Evolutionary conservation across 805 yeast genomes (phyloP).

Genomic region (Candida caryicola): DNA sequence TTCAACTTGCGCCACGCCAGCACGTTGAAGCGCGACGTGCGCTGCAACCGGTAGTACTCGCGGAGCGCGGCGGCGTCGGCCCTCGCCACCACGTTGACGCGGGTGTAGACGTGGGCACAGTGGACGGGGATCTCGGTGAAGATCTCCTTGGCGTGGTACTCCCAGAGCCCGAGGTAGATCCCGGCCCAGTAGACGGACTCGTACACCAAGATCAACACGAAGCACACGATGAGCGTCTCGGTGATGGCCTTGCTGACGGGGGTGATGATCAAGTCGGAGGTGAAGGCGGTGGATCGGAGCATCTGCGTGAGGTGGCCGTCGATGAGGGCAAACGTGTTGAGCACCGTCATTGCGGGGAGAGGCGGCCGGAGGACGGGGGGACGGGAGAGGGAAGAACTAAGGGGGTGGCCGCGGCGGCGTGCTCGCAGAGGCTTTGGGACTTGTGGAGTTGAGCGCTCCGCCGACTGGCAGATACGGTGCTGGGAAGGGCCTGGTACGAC

Average conservation of each 20-base stretch:
- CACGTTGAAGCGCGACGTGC: slow-evolving; percentile 24
- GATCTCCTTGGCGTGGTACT: slow-evolving; percentile 54
- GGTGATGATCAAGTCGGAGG: slow-evolving; percentile 23
- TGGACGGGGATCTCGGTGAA: slow-evolving; percentile 74
- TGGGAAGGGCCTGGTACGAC: too few relatives aligned
- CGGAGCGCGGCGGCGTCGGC: slow-evolving; percentile 17
- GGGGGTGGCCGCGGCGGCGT: too few relatives aligned
- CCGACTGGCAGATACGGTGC: too few relatives aligned
- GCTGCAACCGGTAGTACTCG: slow-evolving; percentile 28
- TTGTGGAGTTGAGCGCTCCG: too few relatives aligned
- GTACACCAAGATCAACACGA: slow-evolving; percentile 28
- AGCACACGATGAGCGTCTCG: slow-evolving; percentile 22
- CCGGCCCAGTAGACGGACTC: slow-evolving; percentile 45
- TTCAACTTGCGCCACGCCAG: slow-evolving; percentile 20
- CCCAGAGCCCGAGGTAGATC: slow-evolving; percentile 42
- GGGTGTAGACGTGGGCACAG: slow-evolving; percentile 68
- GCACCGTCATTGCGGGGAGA: too few relatives aligned
- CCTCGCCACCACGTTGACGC: slow-evolving; percentile 40
- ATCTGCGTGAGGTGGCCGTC: slow-evolving; percentile 5
- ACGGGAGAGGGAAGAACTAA: too few relatives aligned
- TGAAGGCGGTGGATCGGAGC: slow-evolving; percentile 16
- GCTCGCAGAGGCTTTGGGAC: too few relatives aligned
- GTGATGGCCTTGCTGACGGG: slow-evolving; percentile 28
- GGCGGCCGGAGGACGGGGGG: too few relatives aligned
- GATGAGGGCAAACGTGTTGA: not conserved